These are phyloP conservation scores for Trypanosoma vivax DNA, from an alignment of 208 protist species.

Conservation along the genomic window DNA sequence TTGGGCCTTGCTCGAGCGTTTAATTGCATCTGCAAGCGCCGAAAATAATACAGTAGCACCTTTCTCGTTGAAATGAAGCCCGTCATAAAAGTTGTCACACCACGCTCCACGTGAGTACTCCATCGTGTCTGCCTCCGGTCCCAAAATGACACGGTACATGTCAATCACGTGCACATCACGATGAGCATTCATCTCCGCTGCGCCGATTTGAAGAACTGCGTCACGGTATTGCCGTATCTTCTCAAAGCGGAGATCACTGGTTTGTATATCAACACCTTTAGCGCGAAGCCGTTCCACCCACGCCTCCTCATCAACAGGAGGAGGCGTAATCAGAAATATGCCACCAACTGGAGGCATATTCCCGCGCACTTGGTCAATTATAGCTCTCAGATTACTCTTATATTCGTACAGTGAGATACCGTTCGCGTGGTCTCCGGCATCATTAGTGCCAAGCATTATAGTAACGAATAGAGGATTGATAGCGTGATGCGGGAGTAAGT, in stretches of 20 bases:
- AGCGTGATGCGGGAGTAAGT: slow-evolving; percentile 22
- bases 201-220: slow-evolving; percentile 19
- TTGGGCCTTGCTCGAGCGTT: slow-evolving; percentile 10
- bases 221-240: slow-evolving; percentile 22
- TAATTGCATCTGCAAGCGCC: slow-evolving; percentile 28
- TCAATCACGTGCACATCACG: slow-evolving; percentile 28
- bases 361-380: slow-evolving; percentile 25
- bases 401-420: slow-evolving; percentile 28
- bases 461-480: slow-evolving; percentile 38
- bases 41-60: slow-evolving; percentile 26
- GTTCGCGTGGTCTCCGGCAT: slow-evolving; percentile 16
- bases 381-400: slow-evolving; percentile 23
- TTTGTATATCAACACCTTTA: not conserved
- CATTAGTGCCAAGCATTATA: slow-evolving; percentile 43
- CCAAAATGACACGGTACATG: slow-evolving; percentile 19
- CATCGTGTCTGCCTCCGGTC: slow-evolving; percentile 14
- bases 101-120: slow-evolving; percentile 11
- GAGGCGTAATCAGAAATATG: slow-evolving; percentile 38
- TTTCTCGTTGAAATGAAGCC: slow-evolving; percentile 30
- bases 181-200: slow-evolving; percentile 4
- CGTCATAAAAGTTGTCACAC: slow-evolving; percentile 22
- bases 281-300: slow-evolving; percentile 12
- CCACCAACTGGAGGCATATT: slow-evolving; percentile 25
- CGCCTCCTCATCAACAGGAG: slow-evolving; percentile 25
- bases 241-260: slow-evolving; percentile 7